Evolutionary conservation across 192 early-diverging fungal species (phyloP).

Genomic region (Coemansia sp.): DNA sequence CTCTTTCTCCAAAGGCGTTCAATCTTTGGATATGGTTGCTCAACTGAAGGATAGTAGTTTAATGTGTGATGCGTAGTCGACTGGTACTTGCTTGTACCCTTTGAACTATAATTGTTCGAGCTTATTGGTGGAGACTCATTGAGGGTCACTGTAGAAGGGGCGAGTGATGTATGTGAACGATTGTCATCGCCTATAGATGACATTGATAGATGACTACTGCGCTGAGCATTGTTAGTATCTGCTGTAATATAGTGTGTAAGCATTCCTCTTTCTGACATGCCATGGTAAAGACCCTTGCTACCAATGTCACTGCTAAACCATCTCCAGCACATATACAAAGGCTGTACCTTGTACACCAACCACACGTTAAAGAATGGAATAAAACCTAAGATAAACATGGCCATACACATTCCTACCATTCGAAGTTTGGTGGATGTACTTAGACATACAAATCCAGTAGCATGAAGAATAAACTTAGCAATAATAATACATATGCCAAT

Average conservation of each 20-base stretch:
- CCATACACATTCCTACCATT: conserved; percentile 15
- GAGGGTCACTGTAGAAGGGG: conserved; percentile 13
- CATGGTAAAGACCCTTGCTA: conserved; percentile 30
- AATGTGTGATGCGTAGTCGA: not conserved
- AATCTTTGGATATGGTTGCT: conserved; percentile 1
- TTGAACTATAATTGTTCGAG: not conserved
- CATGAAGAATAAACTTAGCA: conserved; percentile 17
- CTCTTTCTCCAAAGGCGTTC: no score
- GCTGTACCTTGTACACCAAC: conserved; percentile 29
- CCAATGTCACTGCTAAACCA: conserved; percentile 40
- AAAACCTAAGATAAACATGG: conserved; percentile 34
- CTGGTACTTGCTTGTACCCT: not conserved
- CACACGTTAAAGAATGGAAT: conserved; percentile 49
- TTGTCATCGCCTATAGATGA: no score
- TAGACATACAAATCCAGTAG: conserved; percentile 26
- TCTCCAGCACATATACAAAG: conserved; percentile 39
- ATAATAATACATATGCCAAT: conserved; percentile 25
- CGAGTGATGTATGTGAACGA: no score
- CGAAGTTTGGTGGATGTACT: conserved; percentile 16
- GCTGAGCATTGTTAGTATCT: not conserved
- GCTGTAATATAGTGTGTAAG: conserved; percentile 14
- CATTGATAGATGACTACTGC: not conserved
- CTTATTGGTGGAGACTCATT: conserved; percentile 7
- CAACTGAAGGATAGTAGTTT: conserved; percentile 3
- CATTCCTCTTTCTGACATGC: conserved; percentile 23